Base-by-base conservation (phyloP, 2,329 filamentous ascomycete genomes). In the Plenodomus lindquistii region DNA sequence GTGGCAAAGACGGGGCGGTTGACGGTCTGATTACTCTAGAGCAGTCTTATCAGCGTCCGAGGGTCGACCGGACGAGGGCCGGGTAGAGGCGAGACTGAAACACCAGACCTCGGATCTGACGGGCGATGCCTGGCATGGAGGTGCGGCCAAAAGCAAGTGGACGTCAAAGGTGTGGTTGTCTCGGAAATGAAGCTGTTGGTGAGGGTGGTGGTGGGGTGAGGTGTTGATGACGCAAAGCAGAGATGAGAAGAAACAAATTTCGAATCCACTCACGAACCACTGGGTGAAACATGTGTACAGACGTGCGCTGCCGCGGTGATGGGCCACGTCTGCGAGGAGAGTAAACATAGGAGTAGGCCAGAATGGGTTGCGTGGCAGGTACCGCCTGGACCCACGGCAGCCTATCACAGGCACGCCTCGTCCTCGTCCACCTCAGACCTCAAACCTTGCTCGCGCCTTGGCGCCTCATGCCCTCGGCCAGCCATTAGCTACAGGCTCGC, bases 371-470 rank as follows among this genome's bases (percentile, higher is more conserved):
- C 37, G 46, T 52, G 38, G 35, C 4, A 8, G 18, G 38, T 34
- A 24, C 15, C 37, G 34, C 1, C 22, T 37, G 22, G 18, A 37
- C 34, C 15, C 15, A 17, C 9, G 17, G 19, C 31, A 40, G 18
- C 50, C 50, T 24, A 60, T 57, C 43, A 46, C 24, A 15, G 31
- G 24, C 31, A 38, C 24, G 37, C 10, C 24, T 42, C 40, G 37
- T 40, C 38, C 44, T 41, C 27, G 29, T 43, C 36, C 40, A 37
- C 35, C 34, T 40, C 44, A 24, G 38, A 50, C 43, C 52, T 58
- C 57, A 60, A 58, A 60, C 57, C 40, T 34, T 44, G 52, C 34
- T 46, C 34, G 24, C n/a, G 17, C 37, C 43, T 57, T 54, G 46
- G 50, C 55, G 46, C 44, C 29, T 52, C 48, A 42, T 44, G 41